Base-by-base conservation (phyloP, 192 early-diverging fungal genomes). In the Coemansia sp. region DNA sequence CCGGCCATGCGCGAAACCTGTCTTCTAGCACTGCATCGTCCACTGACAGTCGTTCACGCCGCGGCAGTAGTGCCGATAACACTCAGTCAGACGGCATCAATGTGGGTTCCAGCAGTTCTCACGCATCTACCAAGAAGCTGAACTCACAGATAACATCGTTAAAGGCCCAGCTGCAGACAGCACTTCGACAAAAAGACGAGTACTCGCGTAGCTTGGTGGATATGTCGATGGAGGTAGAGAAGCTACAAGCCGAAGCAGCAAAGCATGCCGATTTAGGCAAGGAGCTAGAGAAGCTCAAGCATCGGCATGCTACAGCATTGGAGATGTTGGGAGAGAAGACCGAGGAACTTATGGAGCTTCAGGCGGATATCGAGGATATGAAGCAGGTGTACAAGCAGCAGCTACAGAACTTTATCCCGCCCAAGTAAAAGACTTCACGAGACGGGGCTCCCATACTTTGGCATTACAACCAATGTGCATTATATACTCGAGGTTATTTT, bases 271-370 rank as follows among this genome's bases (percentile, higher is more conserved):
- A 40, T 12, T 35, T 80, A 15, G 81, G 84, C 41, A 53, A 59
- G 10, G 86, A 91, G 52, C 60, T 82, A 14, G 58, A 62, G 7
- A 72, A 83, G 38, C 68, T 94, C 28, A 80, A 85, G 55, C 79
- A 66, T 54, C 72, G 82, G 53, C 82, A 79, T 46, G 58, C 51
- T 21, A 67, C 90, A 5, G 85, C 88, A n/a, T 74, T 96, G 10
- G 93, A 91, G 61, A 75, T 96, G 69, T 67, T 96, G 35, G 93
- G 93, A 18, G 93, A 96, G 66, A 86, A 88, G 61, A 91, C 91
- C 28, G 93, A 96, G 63, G 80, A 85, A 53, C 88, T 92, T 12
- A 74, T 87, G 40, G 93, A 96, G 36, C 78, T 96, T 21, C 72
- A 83, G 56, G 84, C 84, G 3, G 90, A 89, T 63, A 80, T 91